Conservation (phyloP, 352 stramenopile genomes). For the Phytophthora fragariae region DNA sequence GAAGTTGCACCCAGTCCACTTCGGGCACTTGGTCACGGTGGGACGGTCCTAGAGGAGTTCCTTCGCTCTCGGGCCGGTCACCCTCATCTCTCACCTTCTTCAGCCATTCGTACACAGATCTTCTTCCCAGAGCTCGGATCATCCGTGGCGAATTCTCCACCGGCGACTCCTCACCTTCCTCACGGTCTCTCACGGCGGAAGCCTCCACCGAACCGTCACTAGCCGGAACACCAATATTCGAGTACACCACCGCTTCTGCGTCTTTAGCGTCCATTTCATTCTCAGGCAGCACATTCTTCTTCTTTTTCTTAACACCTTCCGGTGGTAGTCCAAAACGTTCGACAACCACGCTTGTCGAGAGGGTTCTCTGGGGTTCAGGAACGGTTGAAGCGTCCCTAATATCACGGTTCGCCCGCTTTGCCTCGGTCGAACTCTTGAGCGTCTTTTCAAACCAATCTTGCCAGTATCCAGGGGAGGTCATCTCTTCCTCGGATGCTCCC, state of each 20-base stretch:
- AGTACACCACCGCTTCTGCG: neutral
- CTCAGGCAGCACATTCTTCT: neutral
- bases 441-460: neutral
- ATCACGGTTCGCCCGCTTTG: constrained; percentile 3
- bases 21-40: too few relatives aligned
- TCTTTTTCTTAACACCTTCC: neutral
- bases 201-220: neutral
- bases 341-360: neutral
- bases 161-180: too few relatives aligned
- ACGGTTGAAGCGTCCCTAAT: neutral
- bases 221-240: neutral
- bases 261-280: neutral
- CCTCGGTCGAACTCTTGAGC: neutral
- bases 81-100: too few relatives aligned
- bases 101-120: neutral
- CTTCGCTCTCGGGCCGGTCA: too few relatives aligned
- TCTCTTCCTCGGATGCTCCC: neutral
- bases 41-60: too few relatives aligned
- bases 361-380: neutral
- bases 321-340: neutral
- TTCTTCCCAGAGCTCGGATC: neutral
- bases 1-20: too few relatives aligned
- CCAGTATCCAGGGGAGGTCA: neutral
- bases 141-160: too few relatives aligned
- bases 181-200: neutral